Evolutionary conservation across 2,329 filamentous ascomycete genomes (phyloP).

Genomic region (Penicillium freii): DNA sequence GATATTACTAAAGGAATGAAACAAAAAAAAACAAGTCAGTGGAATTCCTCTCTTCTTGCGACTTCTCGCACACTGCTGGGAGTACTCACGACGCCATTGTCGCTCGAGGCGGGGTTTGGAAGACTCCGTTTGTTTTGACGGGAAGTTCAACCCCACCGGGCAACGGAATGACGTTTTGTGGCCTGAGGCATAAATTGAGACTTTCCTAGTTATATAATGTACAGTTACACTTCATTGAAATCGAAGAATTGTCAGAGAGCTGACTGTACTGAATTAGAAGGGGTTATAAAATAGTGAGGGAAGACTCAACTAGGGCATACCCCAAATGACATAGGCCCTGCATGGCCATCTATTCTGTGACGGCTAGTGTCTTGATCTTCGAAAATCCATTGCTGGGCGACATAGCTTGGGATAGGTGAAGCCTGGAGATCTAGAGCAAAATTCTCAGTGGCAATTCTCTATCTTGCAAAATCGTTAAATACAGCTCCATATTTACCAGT

Average conservation of each 20-base stretch:
- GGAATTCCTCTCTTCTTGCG: background rate
- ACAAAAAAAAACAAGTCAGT: background rate
- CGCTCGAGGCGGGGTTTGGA: slow-evolving; percentile 12
- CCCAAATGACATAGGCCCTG: too few relatives aligned
- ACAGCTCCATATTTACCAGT: background rate
- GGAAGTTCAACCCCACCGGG: slow-evolving; percentile 30
- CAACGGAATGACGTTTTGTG: slow-evolving; percentile 32
- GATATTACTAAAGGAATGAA: slow-evolving; percentile 39
- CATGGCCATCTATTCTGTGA: too few relatives aligned
- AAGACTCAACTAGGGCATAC: too few relatives aligned
- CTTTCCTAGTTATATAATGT: too few relatives aligned
- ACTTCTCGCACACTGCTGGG: background rate
- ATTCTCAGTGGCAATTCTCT: background rate
- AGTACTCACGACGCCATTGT: slow-evolving; percentile 39
- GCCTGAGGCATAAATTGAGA: slow-evolving; percentile 26
- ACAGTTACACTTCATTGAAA: too few relatives aligned
- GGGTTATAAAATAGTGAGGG: too few relatives aligned
- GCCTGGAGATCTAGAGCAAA: too few relatives aligned
- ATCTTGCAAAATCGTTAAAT: background rate
- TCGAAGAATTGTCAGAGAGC: too few relatives aligned
- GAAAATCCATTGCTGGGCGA: too few relatives aligned
- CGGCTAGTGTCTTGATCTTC: too few relatives aligned
- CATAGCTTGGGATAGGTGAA: too few relatives aligned
- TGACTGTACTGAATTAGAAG: too few relatives aligned
- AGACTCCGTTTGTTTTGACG: slow-evolving; percentile 30